Conservation (phyloP, 805 yeast genomes). For the Pichia cephalocereana region DNA sequence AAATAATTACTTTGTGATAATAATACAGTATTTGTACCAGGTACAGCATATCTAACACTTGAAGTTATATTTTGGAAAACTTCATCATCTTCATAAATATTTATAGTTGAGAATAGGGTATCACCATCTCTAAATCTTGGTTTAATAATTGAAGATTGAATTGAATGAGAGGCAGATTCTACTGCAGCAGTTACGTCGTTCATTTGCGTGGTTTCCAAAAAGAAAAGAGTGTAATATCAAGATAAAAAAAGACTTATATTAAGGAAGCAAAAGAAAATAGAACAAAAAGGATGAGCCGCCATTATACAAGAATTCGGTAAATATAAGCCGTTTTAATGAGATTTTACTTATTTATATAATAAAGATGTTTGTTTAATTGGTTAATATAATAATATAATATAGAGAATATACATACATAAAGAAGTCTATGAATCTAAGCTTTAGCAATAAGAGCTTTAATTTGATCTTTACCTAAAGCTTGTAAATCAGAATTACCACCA, state of each 20-base stretch:
- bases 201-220: not conserved
- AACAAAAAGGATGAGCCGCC: too few species aligned
- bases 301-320: too few species aligned
- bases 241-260: too few species aligned
- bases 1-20: slow-evolving; percentile 9
- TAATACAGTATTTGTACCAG: slow-evolving; percentile 17
- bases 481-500: slow-evolving; percentile 92
- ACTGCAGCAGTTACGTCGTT: not conserved
- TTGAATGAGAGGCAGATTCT: slow-evolving; percentile 10
- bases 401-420: too few species aligned
- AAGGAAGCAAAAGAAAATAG: too few species aligned
- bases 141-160: slow-evolving; percentile 22
- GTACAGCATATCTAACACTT: slow-evolving; percentile 4
- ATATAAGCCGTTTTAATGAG: too few species aligned
- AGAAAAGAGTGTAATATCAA: not conserved
- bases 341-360: too few species aligned
- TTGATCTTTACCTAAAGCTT: slow-evolving; percentile 42
- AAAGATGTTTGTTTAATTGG: too few species aligned
- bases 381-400: too few species aligned
- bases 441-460: slow-evolving; percentile 6
- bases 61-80: not conserved
- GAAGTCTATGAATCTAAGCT: too few species aligned
- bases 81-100: slow-evolving; percentile 15
- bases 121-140: slow-evolving; percentile 20
- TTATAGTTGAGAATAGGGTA: slow-evolving; percentile 13